Percentiles rank a stretch among this genome's conserved stretches.
phyloP scores from a whole-genome alignment of 202 grass and related monocot genomes.

The Elaeis oleifera region DNA sequence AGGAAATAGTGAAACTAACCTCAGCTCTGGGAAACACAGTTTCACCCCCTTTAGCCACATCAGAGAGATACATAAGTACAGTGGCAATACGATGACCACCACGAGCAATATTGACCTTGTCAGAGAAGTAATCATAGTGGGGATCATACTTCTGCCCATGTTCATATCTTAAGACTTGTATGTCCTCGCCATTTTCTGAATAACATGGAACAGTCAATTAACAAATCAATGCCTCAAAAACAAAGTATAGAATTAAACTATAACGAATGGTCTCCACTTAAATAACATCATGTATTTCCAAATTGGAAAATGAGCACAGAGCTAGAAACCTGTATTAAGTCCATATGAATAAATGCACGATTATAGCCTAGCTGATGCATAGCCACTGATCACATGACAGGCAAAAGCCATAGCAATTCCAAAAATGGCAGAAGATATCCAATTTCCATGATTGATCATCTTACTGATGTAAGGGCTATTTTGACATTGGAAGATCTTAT shows the following conservation, averaged over 20 bases:
- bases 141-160: slow-evolving; percentile 73
- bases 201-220: slow-evolving; percentile 19
- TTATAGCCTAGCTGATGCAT: too few species aligned
- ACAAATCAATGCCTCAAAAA: not conserved
- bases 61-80: slow-evolving; percentile 78
- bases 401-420: too few species aligned
- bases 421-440: too few species aligned
- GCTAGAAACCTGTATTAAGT: too few species aligned
- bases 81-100: slow-evolving; percentile 88
- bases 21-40: slow-evolving; percentile 82
- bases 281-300: too few species aligned
- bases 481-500: too few species aligned
- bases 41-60: slow-evolving; percentile 80
- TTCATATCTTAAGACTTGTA: slow-evolving; percentile 81
- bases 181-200: slow-evolving; percentile 93
- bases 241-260: not conserved
- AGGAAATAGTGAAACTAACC: slow-evolving; percentile 26
- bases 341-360: too few species aligned
- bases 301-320: too few species aligned
- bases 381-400: too few species aligned
- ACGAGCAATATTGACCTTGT: slow-evolving; percentile 61
- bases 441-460: too few species aligned
- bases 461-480: too few species aligned
- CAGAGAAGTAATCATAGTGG: slow-evolving; percentile 76
- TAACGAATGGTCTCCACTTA: too few species aligned